These are phyloP conservation scores for Pichia terricola DNA, from an alignment of 1,139 yeast genomes.

Conservation along the genomic window DNA sequence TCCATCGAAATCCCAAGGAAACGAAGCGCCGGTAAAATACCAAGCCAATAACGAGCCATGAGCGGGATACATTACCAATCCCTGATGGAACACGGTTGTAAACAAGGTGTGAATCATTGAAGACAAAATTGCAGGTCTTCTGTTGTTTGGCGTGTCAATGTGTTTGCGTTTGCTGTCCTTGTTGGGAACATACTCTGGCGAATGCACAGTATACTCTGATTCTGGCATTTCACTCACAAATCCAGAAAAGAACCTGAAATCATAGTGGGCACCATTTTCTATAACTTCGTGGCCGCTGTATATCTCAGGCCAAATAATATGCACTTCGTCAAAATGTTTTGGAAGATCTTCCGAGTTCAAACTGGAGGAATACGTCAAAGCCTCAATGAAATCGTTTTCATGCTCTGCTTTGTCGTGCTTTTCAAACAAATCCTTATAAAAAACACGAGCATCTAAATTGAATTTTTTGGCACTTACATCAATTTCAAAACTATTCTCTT, in stretches of 20 bases:
- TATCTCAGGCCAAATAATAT: constrained; percentile 24
- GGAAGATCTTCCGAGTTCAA: constrained; percentile 23
- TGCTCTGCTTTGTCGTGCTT: constrained; percentile 5
- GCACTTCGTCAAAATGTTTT: constrained; percentile 49
- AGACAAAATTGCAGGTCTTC: constrained; percentile 35
- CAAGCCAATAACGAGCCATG: constrained; percentile 45
- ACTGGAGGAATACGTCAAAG: constrained; percentile 25
- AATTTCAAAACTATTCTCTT: constrained; percentile 1
- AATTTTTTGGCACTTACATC: constrained; percentile 3
- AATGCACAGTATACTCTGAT: constrained; percentile 3
- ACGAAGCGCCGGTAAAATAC: constrained; percentile 46
- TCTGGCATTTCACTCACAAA: constrained; percentile 24
- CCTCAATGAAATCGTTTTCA: constrained; percentile 14
- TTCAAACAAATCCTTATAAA: constrained; percentile 3
- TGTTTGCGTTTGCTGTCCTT: neutral
- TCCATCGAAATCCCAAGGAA: constrained; percentile 48
- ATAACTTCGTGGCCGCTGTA: constrained; percentile 22
- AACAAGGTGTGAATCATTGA: constrained; percentile 40
- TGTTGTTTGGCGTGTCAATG: constrained; percentile 11
- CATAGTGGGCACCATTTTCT: constrained; percentile 52
- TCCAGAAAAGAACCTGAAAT: constrained; percentile 63
- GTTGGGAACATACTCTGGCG: constrained; percentile 2
- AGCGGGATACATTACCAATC: constrained; percentile 40
- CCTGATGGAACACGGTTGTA: constrained; percentile 35
- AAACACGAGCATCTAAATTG: constrained; percentile 9